Conservation (phyloP, 1,284 basidiomycete genomes). For the Cryptococcus sp. region DNA sequence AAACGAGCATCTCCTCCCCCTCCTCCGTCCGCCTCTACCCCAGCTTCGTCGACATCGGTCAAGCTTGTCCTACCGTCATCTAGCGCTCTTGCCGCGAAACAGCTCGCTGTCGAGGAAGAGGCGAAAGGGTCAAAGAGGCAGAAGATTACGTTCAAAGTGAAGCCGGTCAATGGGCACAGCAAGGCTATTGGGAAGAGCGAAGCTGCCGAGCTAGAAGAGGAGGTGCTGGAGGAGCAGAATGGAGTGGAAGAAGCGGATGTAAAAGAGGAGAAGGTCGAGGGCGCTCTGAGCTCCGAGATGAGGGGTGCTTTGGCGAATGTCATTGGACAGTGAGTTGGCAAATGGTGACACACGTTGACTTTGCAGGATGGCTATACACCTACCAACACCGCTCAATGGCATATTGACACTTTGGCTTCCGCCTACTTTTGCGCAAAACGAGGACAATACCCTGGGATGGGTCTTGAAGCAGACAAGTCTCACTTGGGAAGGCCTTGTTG, state of each 20-base stretch:
- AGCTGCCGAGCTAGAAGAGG: not conserved
- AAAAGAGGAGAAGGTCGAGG: not conserved
- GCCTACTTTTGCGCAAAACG: constrained; percentile 30
- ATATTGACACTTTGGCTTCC: constrained; percentile 34
- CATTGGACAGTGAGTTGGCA: constrained; percentile 29
- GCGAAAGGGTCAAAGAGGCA: constrained; percentile 1
- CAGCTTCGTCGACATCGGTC: constrained; percentile 1
- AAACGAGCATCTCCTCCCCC: constrained; percentile 11
- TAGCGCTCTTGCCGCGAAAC: not conserved
- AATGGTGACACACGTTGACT: not conserved
- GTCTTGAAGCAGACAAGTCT: constrained; percentile 28
- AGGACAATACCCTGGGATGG: constrained; percentile 40
- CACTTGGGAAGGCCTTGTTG: constrained; percentile 37
- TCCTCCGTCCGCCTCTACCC: not conserved
- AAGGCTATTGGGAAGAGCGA: too few relatives aligned
- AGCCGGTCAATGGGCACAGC: not conserved
- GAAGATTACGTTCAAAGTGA: constrained; percentile 1
- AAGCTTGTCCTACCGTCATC: constrained; percentile 19
- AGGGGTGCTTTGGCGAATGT: constrained; percentile 32
- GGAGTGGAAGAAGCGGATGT: not conserved
- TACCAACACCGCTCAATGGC: constrained; percentile 34
- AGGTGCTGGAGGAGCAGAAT: not conserved
- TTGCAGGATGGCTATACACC: constrained; percentile 32
- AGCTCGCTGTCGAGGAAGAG: constrained; percentile 5
- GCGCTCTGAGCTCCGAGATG: constrained; percentile 18